A percentile compares a stretch with the other conserved stretches of the same genome.
phyloP scores from a whole-genome alignment of 345 rosid genomes.

The Zanthoxylum bungeanum region DNA sequence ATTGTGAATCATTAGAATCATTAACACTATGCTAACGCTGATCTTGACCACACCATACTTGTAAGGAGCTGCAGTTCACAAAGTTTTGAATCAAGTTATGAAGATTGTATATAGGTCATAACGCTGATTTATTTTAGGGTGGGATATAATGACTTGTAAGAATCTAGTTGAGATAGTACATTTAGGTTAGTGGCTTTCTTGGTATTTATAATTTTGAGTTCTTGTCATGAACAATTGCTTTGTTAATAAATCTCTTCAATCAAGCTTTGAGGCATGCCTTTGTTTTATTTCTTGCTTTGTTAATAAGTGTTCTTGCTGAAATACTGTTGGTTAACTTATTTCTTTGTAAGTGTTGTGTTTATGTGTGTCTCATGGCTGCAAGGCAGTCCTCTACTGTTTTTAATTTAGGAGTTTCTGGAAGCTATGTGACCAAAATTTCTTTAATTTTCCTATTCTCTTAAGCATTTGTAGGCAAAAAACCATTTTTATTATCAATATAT shows the following conservation, averaged over 20 bases:
- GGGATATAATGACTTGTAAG: constrained; percentile 16
- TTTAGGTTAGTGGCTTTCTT: constrained; percentile 21
- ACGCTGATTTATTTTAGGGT: constrained; percentile 22
- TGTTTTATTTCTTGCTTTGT: constrained; percentile 5
- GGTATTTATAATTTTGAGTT: constrained; percentile 15
- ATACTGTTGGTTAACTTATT: neutral
- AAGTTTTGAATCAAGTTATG: constrained; percentile 23
- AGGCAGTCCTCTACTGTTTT: neutral
- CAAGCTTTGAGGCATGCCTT: constrained; percentile 4
- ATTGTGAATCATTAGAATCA: constrained; percentile 6
- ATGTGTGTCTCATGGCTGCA: neutral
- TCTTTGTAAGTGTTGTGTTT: neutral
- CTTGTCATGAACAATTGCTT: constrained; percentile 12
- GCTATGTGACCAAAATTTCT: neutral
- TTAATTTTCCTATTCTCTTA: neutral
- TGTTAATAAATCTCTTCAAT: constrained; percentile 23
- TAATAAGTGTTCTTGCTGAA: constrained; percentile 1
- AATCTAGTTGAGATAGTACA: constrained; percentile 17
- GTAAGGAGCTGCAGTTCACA: constrained; percentile 12
- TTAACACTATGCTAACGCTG: constrained; percentile 18
- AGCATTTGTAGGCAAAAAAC: neutral
- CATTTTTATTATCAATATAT: too few relatives aligned
- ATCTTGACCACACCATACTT: constrained; percentile 16
- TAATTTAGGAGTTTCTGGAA: neutral
- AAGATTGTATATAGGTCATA: constrained; percentile 32